These are phyloP conservation scores for Biscogniauxia marginata DNA, from an alignment of 2,329 filamentous ascomycete species.

Conservation along the genomic window DNA sequence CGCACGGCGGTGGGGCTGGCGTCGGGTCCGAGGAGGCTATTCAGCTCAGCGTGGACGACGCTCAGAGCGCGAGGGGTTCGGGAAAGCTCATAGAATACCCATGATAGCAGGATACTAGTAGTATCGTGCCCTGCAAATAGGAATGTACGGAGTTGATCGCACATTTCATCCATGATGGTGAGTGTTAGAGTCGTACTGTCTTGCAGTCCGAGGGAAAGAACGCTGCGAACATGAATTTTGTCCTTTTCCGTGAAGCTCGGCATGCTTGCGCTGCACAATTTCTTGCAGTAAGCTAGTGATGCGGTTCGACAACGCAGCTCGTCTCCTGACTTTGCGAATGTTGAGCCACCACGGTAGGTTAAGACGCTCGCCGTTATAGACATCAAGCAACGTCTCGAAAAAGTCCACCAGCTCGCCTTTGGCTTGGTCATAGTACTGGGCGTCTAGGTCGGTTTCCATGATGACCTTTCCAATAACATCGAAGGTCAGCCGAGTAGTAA, in stretches of 20 bases:
- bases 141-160: constrained; percentile 39
- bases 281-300: constrained; percentile 23
- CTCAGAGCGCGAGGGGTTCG: constrained; percentile 29
- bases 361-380: constrained; percentile 18
- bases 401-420: constrained; percentile 31
- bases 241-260: constrained; percentile 6
- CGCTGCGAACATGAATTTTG: constrained; percentile 32
- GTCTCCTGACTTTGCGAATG: constrained; percentile 2
- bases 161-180: constrained; percentile 30
- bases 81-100: constrained; percentile 38
- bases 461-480: constrained; percentile 38
- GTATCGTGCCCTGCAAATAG: constrained; percentile 44
- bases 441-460: constrained; percentile 35
- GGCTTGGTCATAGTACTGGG: constrained; percentile 27
- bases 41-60: constrained; percentile 35
- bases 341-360: constrained; percentile 16
- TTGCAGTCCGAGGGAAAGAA: constrained; percentile 35
- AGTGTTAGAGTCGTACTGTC: constrained; percentile 28
- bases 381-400: constrained; percentile 22
- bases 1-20: constrained; percentile 26
- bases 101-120: constrained; percentile 37
- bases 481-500: constrained; percentile 35
- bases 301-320: constrained; percentile 3
- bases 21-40: constrained; percentile 34
- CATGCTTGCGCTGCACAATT: constrained; percentile 28